Base-by-base conservation (phyloP, 2,329 filamentous ascomycete genomes). In the Dothidotthia symphoricarpi region DNA sequence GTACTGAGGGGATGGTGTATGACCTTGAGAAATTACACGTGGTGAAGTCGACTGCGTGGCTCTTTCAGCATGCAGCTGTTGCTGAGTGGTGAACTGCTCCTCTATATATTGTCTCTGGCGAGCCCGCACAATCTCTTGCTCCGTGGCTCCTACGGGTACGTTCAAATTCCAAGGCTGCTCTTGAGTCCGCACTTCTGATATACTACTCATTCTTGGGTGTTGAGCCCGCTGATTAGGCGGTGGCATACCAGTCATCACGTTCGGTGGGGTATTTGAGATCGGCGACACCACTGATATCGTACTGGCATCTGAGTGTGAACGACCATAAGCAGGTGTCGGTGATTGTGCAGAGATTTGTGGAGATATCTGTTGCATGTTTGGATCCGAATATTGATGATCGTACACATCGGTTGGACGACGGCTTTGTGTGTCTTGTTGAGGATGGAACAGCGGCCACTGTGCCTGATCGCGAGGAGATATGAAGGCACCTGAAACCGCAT, bases 121-220 rank as follows among this genome's bases (percentile, higher is more conserved):
- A 36, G 61, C 60, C 27, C 61, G 57, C 28, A 65, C 61, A 36
- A 64, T 63, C 28, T 67, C 63, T 34, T 66, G 59, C 27, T 65
- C 61, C 3, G 59, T 63, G 2, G 57, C 60, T 34, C 63, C 61
- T 16, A 53, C 51, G 4, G 61, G 64, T 11, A 67, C 49, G 34
- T 61, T 61, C 35, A 65, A 35, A 42, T 64, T 57, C 61, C 61
- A 66, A 12, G 57, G 57, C 12, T 52, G 48, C 36, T 63, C 57
- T 34, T 53, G 47, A 16, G 53, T 45, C 24, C 53, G 46, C 10
- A 57, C 51, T 41, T 67, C 63, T 8, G 53, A 53, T 8, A 67
- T 67, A 28, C 61, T 66, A 30, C 54, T 62, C 62, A 67, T 67
- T 28, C 59, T 59, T 15, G 53, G 39, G 34, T 57, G 57, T 31